Evolutionary conservation across 2,329 filamentous ascomycete species (phyloP).

Genomic region (Colletotrichum nymphaeae): DNA sequence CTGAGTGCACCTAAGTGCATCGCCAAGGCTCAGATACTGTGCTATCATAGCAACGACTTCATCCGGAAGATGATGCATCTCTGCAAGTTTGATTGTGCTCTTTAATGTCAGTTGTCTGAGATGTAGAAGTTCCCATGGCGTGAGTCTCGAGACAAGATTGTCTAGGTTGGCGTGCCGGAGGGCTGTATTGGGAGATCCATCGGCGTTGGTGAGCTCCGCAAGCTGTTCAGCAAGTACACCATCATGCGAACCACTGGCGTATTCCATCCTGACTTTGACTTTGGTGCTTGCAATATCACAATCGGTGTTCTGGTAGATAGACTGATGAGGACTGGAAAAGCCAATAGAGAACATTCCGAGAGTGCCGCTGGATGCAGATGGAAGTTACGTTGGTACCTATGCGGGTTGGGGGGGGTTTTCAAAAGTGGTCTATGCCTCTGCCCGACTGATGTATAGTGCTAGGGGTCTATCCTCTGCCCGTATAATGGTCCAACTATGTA

Average conservation of each 20-base stretch:
- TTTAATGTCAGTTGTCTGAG: not conserved
- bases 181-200: not conserved
- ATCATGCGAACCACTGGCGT: not conserved
- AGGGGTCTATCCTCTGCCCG: too few relatives aligned
- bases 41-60: slow-evolving; percentile 21
- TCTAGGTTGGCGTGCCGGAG: slow-evolving; percentile 12
- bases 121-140: slow-evolving; percentile 27
- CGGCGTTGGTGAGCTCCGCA: not conserved
- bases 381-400: too few relatives aligned
- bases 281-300: too few relatives aligned
- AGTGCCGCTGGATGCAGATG: too few relatives aligned
- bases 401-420: too few relatives aligned
- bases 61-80: slow-evolving; percentile 15
- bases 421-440: too few relatives aligned
- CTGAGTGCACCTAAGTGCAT: slow-evolving; percentile 2
- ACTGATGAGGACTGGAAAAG: too few relatives aligned
- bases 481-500: too few relatives aligned
- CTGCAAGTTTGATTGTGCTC: not conserved
- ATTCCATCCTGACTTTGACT: not conserved
- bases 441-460: too few relatives aligned
- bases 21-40: not conserved
- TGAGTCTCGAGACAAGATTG: slow-evolving; percentile 16
- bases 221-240: not conserved
- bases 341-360: too few relatives aligned
- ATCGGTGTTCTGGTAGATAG: too few relatives aligned